Percentiles rank a stretch among this genome's conserved stretches.
Evolutionary conservation across 352 stramenopile genomes (phyloP).

Genomic region (Phytophthora chlamydospora): DNA sequence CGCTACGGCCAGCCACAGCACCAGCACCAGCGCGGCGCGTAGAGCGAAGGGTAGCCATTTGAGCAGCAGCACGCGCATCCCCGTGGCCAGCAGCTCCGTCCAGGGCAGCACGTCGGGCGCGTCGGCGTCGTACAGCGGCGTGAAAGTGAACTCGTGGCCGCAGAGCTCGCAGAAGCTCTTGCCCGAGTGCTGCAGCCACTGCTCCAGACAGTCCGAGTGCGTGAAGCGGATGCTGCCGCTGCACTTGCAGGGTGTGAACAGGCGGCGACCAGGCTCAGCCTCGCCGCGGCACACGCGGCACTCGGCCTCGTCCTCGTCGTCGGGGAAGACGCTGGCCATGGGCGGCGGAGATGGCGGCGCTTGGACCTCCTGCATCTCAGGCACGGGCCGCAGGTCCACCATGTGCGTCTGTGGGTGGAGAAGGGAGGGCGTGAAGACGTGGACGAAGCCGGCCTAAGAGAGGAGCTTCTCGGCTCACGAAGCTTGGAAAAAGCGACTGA

Average conservation of each 20-base stretch:
- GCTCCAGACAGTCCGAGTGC: slow-evolving; percentile 94
- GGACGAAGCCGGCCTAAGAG: too few relatives aligned
- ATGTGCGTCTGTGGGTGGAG: neutral
- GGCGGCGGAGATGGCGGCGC: neutral
- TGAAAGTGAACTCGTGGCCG: slow-evolving; percentile 93
- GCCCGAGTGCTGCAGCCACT: slow-evolving; percentile 93
- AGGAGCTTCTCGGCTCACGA: too few relatives aligned
- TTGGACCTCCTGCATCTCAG: slow-evolving; percentile 5
- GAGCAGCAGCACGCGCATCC: slow-evolving; percentile 75
- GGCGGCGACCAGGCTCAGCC: slow-evolving; percentile 72
- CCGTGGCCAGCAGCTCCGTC: slow-evolving; percentile 86
- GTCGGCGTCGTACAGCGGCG: slow-evolving; percentile 88
- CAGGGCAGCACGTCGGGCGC: slow-evolving; percentile 89
- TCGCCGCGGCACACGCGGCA: slow-evolving; percentile 94
- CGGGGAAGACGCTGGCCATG: slow-evolving; percentile 2
- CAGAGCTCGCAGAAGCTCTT: slow-evolving; percentile 95
- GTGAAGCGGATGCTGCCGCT: slow-evolving; percentile 94
- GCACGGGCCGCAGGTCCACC: slow-evolving; percentile 16
- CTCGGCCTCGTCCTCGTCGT: slow-evolving; percentile 85
- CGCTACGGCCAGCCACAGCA: slow-evolving; percentile 90
- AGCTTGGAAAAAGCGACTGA: too few relatives aligned
- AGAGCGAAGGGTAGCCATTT: slow-evolving; percentile 92
- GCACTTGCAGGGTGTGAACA: slow-evolving; percentile 93
- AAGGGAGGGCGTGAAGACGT: too few relatives aligned
- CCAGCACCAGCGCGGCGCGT: slow-evolving; percentile 70